A percentile compares a stretch with the other conserved stretches of the same genome.
phyloP scores from a whole-genome alignment of 306 rosid species.

The Castanea crenata region DNA sequence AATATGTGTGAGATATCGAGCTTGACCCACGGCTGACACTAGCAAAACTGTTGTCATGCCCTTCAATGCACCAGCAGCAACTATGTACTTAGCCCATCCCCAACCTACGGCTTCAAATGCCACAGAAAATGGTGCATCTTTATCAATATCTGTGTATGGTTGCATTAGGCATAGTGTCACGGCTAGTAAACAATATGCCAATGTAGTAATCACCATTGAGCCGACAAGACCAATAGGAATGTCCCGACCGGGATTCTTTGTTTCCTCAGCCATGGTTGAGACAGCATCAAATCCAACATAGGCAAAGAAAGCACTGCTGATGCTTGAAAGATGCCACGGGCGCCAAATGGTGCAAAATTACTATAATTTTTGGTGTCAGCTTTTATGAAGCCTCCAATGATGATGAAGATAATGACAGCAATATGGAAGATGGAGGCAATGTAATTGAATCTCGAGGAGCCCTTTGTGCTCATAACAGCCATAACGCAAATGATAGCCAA shows the following conservation, averaged over 20 bases:
- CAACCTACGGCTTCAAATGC: constrained; percentile 67
- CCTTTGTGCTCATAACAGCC: constrained; percentile 74
- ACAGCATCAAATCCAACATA: constrained; percentile 83
- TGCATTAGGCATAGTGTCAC: constrained; percentile 78
- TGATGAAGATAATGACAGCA: constrained; percentile 53
- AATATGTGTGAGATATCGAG: constrained; percentile 81
- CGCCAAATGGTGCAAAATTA: constrained; percentile 27
- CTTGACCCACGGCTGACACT: constrained; percentile 72
- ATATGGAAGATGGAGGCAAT: constrained; percentile 65
- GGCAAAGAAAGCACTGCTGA: constrained; percentile 81
- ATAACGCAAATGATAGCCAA: constrained; percentile 39
- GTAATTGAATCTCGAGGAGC: constrained; percentile 78
- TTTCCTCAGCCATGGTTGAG: constrained; percentile 86
- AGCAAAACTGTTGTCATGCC: constrained; percentile 86
- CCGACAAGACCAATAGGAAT: constrained; percentile 86
- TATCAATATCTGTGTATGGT: constrained; percentile 4
- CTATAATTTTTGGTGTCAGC: constrained; percentile 55
- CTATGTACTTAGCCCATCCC: constrained; percentile 87
- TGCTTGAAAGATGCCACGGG: constrained; percentile 57
- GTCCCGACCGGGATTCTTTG: constrained; percentile 71
- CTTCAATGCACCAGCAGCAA: constrained; percentile 69
- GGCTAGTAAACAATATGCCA: constrained; percentile 52
- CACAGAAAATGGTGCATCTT: constrained; percentile 54
- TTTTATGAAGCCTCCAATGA: constrained; percentile 63
- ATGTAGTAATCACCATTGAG: constrained; percentile 58